These are phyloP conservation scores for Calcarisporium arbuscula DNA, from an alignment of 2,329 filamentous ascomycete species.

Conservation along the genomic window DNA sequence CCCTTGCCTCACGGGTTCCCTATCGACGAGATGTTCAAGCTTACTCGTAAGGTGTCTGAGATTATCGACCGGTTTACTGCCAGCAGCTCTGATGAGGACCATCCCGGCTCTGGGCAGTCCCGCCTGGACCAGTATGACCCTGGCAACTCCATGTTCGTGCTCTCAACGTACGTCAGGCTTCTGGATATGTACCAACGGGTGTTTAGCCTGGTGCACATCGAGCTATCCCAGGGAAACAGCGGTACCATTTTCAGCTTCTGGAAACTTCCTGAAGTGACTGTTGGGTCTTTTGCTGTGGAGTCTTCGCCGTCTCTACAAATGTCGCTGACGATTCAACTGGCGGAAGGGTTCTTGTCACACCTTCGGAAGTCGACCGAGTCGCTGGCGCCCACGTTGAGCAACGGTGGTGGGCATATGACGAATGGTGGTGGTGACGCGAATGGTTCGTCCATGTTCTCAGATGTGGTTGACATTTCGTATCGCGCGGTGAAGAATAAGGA, in stretches of 20 bases:
- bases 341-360: conserved; percentile 31
- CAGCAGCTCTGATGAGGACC: too few relatives aligned
- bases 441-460: conserved; percentile 23
- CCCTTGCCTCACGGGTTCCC: conserved; percentile 26
- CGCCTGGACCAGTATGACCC: conserved; percentile 25
- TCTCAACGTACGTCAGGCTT: conserved; percentile 32
- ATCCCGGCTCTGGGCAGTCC: conserved; percentile 7
- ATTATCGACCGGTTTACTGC: conserved; percentile 22
- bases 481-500: conserved; percentile 25
- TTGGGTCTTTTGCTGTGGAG: conserved; percentile 33
- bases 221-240: conserved; percentile 22
- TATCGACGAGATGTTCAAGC: conserved; percentile 34
- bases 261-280: conserved; percentile 33
- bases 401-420: conserved; percentile 6
- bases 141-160: conserved; percentile 30
- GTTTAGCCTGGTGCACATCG: conserved; percentile 27
- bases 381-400: conserved; percentile 17
- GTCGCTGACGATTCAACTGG: conserved; percentile 35
- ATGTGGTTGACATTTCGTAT: conserved; percentile 24
- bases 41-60: conserved; percentile 30
- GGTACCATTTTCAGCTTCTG: conserved; percentile 26
- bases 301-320: conserved; percentile 34
- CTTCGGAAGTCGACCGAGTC: conserved; percentile 25
- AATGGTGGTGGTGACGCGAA: conserved; percentile 9
- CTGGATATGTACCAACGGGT: conserved; percentile 35